Evolutionary conservation across 1,139 yeast genomes (phyloP).

Genomic region (Geotrichum australiense): DNA sequence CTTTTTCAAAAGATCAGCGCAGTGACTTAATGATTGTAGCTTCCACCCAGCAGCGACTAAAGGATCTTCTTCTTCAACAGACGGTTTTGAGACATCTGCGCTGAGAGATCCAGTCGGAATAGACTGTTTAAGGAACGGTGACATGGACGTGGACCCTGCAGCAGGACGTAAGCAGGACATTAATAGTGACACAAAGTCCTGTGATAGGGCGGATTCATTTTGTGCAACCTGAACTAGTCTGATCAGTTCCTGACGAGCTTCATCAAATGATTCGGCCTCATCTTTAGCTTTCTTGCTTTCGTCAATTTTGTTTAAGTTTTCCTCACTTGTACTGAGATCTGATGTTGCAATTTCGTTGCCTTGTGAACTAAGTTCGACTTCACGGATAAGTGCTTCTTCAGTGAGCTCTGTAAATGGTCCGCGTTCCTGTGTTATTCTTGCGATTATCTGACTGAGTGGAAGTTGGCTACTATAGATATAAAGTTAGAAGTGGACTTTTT

Average conservation of each 20-base stretch:
- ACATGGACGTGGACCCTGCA: conserved; percentile 80
- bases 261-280: conserved; percentile 45
- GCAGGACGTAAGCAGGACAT: conserved; percentile 79
- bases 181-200: conserved; percentile 79
- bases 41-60: conserved; percentile 82
- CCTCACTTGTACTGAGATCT: conserved; percentile 15
- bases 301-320: conserved; percentile 12
- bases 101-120: conserved; percentile 77
- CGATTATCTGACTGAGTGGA: conserved; percentile 39
- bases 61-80: conserved; percentile 33
- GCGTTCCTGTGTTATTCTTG: conserved; percentile 42
- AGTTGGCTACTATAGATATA: conserved; percentile 6
- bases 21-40: conserved; percentile 54
- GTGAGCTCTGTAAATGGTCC: conserved; percentile 46
- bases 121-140: conserved; percentile 72
- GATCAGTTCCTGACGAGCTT: conserved; percentile 50
- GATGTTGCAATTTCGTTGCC: conserved; percentile 7
- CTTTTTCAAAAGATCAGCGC: conserved; percentile 45
- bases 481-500: not conserved
- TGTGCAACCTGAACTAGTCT: conserved; percentile 54
- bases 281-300: conserved; percentile 21
- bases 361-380: conserved; percentile 34
- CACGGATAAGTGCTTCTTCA: conserved; percentile 48
- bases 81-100: conserved; percentile 43
- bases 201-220: conserved; percentile 80